Conservation (phyloP, 2,329 filamentous ascomycete genomes). For the Fusarium pseudocircinatum region DNA sequence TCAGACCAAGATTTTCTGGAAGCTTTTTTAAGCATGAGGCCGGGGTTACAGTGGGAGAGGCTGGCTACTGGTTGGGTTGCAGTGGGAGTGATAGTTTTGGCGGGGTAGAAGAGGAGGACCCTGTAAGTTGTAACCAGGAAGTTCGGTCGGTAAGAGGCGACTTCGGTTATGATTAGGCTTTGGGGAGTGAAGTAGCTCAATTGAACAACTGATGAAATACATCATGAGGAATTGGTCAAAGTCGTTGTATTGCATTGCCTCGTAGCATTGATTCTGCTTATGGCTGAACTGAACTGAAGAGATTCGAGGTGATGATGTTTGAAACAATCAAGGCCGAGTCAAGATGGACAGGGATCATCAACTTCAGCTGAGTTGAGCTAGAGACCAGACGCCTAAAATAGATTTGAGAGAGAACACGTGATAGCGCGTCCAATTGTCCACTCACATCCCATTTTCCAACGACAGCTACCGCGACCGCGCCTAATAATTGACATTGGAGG, state of each 20-base stretch:
- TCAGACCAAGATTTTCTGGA: slow-evolving; percentile 14
- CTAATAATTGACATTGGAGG: slow-evolving; percentile 17
- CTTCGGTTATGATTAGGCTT: not conserved
- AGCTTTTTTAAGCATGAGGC: slow-evolving; percentile 2
- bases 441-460: slow-evolving; percentile 14
- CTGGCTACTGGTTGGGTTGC: slow-evolving; percentile 10
- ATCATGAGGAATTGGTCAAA: not conserved
- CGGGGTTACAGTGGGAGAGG: slow-evolving; percentile 12
- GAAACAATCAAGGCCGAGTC: slow-evolving; percentile 4
- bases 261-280: not conserved
- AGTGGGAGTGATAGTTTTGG: slow-evolving; percentile 3
- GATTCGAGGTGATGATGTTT: not conserved
- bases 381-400: not conserved
- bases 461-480: slow-evolving; percentile 15
- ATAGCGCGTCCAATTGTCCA: slow-evolving; percentile 21
- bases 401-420: slow-evolving; percentile 20
- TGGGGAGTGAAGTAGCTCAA: not conserved
- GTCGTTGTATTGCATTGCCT: not conserved
- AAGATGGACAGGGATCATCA: not conserved
- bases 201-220: not conserved
- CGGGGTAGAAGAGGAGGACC: slow-evolving; percentile 20
- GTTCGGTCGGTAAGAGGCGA: not conserved
- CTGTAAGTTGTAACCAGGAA: slow-evolving; percentile 10
- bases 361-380: not conserved
- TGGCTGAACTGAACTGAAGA: not conserved